These are phyloP conservation scores for Penicillium sp. DNA, from an alignment of 2,329 filamentous ascomycete species.

Conservation along the genomic window DNA sequence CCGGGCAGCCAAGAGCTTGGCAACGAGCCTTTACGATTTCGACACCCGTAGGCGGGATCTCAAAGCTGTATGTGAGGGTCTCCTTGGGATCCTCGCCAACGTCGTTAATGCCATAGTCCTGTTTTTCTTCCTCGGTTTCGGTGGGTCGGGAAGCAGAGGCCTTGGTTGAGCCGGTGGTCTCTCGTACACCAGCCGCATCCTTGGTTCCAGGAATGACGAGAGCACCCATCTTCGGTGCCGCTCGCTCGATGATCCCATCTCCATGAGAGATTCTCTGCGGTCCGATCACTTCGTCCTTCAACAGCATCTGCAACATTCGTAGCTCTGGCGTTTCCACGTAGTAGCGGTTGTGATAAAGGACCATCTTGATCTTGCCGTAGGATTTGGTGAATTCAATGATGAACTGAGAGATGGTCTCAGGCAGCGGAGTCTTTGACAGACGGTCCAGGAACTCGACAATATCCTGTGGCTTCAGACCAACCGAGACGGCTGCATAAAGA, in stretches of 20 bases:
- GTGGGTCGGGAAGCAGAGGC: slow-evolving; percentile 33
- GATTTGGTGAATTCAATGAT: slow-evolving; percentile 82
- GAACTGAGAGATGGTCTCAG: slow-evolving; percentile 76
- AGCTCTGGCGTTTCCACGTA: slow-evolving; percentile 92
- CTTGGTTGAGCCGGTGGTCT: slow-evolving; percentile 57
- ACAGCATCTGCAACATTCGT: slow-evolving; percentile 78
- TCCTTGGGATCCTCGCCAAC: slow-evolving; percentile 80
- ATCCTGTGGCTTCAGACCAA: slow-evolving; percentile 85
- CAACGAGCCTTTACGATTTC: slow-evolving; percentile 89
- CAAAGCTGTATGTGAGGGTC: slow-evolving; percentile 88
- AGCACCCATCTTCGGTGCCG: slow-evolving; percentile 81
- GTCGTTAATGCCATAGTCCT: slow-evolving; percentile 68
- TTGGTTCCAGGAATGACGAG: slow-evolving; percentile 94
- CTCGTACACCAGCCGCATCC: slow-evolving; percentile 83
- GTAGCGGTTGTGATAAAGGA: slow-evolving; percentile 91
- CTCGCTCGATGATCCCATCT: slow-evolving; percentile 74
- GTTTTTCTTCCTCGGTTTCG: slow-evolving; percentile 59
- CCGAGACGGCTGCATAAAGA: slow-evolving; percentile 91
- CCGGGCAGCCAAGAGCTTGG: slow-evolving; percentile 79
- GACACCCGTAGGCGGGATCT: slow-evolving; percentile 80
- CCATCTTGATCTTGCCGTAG: slow-evolving; percentile 94
- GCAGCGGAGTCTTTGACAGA: slow-evolving; percentile 85
- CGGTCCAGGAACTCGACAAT: slow-evolving; percentile 87
- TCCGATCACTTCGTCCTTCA: slow-evolving; percentile 81
- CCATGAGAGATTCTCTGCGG: slow-evolving; percentile 72